These are phyloP conservation scores for Pyrenula aspistea DNA, from an alignment of 495 filamentous ascomycete species.

Conservation along the genomic window DNA sequence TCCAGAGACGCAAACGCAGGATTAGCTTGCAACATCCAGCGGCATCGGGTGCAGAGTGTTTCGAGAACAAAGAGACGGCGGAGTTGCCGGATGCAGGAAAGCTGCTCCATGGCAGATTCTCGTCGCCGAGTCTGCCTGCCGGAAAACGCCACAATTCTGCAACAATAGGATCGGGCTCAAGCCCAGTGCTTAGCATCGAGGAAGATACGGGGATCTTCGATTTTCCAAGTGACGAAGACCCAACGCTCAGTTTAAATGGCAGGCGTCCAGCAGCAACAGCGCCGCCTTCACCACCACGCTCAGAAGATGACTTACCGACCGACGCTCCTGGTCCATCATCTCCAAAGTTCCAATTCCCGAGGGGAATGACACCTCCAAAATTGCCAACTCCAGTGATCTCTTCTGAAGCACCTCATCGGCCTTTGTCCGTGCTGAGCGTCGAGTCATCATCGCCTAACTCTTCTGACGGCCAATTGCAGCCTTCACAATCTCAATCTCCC, in stretches of 20 bases:
- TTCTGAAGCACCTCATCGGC: slow-evolving; percentile 8
- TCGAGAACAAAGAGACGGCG: neutral
- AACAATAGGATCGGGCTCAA: slow-evolving; percentile 1
- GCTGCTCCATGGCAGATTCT: slow-evolving; percentile 21
- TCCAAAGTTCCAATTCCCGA: slow-evolving; percentile 27
- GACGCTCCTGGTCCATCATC: slow-evolving; percentile 6
- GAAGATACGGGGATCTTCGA: slow-evolving; percentile 18
- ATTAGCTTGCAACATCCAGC: slow-evolving; percentile 2
- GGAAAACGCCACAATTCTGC: neutral
- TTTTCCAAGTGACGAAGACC: slow-evolving; percentile 4
- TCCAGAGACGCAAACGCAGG: slow-evolving; percentile 1
- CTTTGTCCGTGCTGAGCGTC: neutral
- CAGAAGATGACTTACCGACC: slow-evolving; percentile 18
- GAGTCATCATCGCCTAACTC: neutral
- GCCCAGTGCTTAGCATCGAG: slow-evolving; percentile 2
- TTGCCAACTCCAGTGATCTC: slow-evolving; percentile 18
- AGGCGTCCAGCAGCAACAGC: slow-evolving; percentile 16
- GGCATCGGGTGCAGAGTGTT: neutral
- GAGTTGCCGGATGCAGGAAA: neutral
- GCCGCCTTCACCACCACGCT: slow-evolving; percentile 28
- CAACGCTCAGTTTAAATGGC: neutral
- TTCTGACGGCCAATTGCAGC: neutral
- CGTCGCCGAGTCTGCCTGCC: slow-evolving; percentile 14
- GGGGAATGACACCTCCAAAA: slow-evolving; percentile 22
- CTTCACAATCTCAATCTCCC: slow-evolving; percentile 2